These are phyloP conservation scores for Rhodamnia argentea DNA, from an alignment of 345 rosid genomes.

Conservation along the genomic window DNA sequence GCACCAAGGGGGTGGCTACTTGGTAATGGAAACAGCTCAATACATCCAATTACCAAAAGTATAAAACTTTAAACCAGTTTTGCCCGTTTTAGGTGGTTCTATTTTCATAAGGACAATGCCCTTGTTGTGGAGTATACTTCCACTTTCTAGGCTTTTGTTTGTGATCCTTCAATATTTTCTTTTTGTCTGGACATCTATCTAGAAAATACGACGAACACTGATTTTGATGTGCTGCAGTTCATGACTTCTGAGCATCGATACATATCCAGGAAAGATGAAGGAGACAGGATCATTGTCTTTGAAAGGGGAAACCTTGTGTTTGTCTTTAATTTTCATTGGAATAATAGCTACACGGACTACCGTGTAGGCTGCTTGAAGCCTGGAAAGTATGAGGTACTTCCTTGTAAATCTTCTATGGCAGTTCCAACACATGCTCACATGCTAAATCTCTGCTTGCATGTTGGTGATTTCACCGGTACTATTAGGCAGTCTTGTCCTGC, in stretches of 20 bases:
- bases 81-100: neutral
- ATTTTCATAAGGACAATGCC: neutral
- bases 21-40: neutral
- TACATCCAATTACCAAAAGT: neutral
- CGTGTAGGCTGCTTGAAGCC: constrained; percentile 74
- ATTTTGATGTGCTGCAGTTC: constrained; percentile 38
- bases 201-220: neutral
- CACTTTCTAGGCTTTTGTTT: neutral
- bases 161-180: neutral
- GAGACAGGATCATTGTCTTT: constrained; percentile 65
- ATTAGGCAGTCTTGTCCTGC: neutral
- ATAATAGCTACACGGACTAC: constrained; percentile 71
- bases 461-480: neutral
- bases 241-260: constrained; percentile 91
- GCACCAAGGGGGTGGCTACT: neutral
- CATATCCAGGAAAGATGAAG: constrained; percentile 80
- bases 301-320: constrained; percentile 87
- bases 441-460: neutral
- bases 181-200: neutral
- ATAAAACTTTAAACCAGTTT: neutral
- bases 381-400: constrained; percentile 82
- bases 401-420: neutral
- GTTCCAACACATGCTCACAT: neutral
- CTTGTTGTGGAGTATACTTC: neutral
- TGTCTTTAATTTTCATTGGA: constrained; percentile 93